Evolutionary conservation across 116 monocot genomes (phyloP).

Genomic region (Trichopus zeylanicus): DNA sequence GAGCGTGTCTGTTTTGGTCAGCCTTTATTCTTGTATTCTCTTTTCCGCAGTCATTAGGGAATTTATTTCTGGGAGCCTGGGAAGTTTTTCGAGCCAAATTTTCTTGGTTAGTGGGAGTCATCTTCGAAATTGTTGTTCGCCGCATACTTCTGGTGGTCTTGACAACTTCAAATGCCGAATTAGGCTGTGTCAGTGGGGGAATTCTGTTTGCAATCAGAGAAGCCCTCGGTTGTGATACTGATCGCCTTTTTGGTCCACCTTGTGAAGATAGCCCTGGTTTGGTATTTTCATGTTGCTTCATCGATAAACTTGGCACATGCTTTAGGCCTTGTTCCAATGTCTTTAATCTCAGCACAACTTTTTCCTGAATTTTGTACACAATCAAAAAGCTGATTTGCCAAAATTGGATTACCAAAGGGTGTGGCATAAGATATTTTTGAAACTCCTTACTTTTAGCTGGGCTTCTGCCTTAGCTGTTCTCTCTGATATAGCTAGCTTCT

Average conservation of each 20-base stretch:
- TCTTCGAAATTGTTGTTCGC: conserved; percentile 8
- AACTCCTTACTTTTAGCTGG: conserved; percentile 43
- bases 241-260: conserved; percentile 11
- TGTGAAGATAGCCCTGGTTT: background rate
- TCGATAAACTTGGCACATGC: conserved; percentile 8
- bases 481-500: conserved; percentile 43
- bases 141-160: conserved; percentile 2
- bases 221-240: conserved; percentile 32
- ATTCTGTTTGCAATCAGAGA: conserved; percentile 11
- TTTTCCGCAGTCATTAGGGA: conserved; percentile 25
- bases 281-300: conserved; percentile 1
- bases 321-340: conserved; percentile 49
- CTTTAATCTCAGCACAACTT: conserved; percentile 40
- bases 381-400: background rate
- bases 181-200: conserved; percentile 3
- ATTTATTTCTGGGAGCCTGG: conserved; percentile 21
- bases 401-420: too few relatives aligned
- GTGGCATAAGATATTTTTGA: too few relatives aligned
- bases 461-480: conserved; percentile 49
- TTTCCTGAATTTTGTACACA: conserved; percentile 36
- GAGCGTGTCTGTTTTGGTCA: background rate
- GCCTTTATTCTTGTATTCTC: conserved; percentile 21
- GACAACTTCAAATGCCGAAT: conserved; percentile 16
- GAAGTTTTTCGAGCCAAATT: conserved; percentile 19
- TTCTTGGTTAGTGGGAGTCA: conserved; percentile 11